Base-by-base conservation (phyloP, 2,329 filamentous ascomycete genomes). In the Domatiomyces globalis region DNA sequence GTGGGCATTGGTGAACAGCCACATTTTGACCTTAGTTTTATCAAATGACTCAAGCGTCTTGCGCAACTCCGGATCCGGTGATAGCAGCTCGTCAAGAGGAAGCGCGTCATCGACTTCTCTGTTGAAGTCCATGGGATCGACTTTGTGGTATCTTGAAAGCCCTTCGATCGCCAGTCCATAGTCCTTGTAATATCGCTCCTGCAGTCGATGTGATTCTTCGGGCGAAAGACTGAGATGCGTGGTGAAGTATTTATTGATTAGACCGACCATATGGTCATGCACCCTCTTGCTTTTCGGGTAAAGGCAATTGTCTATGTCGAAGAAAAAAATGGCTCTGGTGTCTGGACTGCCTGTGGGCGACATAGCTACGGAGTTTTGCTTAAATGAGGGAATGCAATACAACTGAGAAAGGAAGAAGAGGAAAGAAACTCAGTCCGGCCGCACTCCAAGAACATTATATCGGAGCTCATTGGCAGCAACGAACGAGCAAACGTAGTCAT, bases 91-190 rank as follows among this genome's bases (percentile, higher is more conserved):
- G 63, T 95, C 87, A 2, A 98, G 76, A 0, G 92, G 89, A 19
- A 98, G 71, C 2, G 92, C 92, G 66, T 98, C 92, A 64, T 98
- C 92, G 10, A 98, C 92, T 68, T 94, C 84, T 58, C 78, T 71
- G 67, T 98, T 98, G 73, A 96, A 98, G 51, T 94, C 88, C 4
- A 98, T 74, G 1, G 92, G 86, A 63, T 96, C 87, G 61, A 98
- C 94, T 68, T 94, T 82, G 71, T 98, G 92, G 69, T 95, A 85
- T 8, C 87, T 82, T 39, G 95, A 87, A 1, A 98, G 77, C 1
- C 92, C 92, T 70, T 96, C 88, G 57, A 98, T 94, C 27, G 92
- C 92, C n/a, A 98, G 79, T 27, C 94, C 92, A 66, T 98, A 98
- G 66, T 86, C 88, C 63, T 82, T 84, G 72, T 96, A 98, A 73